phyloP scores from a whole-genome alignment of 148 eudicot genomes.

The Rhododendron ovatum region DNA sequence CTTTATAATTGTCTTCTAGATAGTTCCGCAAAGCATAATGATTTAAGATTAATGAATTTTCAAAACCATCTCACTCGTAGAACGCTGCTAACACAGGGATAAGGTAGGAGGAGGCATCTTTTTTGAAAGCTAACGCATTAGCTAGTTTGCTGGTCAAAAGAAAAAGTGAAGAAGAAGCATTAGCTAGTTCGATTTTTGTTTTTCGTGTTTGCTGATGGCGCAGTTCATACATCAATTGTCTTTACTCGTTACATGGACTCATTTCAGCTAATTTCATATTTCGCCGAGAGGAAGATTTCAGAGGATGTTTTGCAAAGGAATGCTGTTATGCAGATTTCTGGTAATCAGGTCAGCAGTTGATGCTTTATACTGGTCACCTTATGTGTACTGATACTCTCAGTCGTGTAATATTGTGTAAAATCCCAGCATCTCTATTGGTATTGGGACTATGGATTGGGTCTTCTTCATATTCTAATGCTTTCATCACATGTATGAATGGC shows the following conservation, averaged over 20 bases:
- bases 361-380: background rate
- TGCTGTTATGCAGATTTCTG: conserved; percentile 40
- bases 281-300: conserved; percentile 41
- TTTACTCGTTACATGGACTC: background rate
- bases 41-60: background rate
- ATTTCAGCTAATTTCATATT: conserved; percentile 35
- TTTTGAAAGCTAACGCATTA: background rate
- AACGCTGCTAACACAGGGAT: background rate
- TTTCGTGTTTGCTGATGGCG: background rate
- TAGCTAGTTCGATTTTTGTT: background rate
- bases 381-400: background rate
- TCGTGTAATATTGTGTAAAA: background rate
- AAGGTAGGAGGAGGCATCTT: background rate
- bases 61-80: background rate
- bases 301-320: conserved; percentile 28
- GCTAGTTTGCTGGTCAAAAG: background rate
- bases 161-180: background rate
- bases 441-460: background rate
- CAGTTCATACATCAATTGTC: background rate
- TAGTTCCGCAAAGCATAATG: background rate
- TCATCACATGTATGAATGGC: background rate
- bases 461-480: background rate
- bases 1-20: background rate
- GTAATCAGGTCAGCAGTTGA: conserved; percentile 30
- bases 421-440: background rate